A percentile compares a stretch with the other conserved stretches of the same genome.
phyloP scores from a whole-genome alignment of 225 moss, liverwort and hornwort species.

The Rhytidiadelphus loreus region DNA sequence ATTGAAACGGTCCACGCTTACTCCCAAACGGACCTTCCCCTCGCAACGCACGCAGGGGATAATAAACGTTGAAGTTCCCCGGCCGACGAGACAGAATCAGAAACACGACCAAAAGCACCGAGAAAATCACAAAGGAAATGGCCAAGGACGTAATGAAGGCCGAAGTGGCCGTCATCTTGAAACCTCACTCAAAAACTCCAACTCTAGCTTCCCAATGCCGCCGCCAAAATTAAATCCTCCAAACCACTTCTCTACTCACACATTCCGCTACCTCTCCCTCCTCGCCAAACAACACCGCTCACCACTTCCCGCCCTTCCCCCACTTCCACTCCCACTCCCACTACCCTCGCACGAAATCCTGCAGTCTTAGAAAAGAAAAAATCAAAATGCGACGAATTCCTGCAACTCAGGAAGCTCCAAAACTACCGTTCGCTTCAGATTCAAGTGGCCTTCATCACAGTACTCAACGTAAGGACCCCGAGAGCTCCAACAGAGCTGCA shows the following conservation, averaged over 20 bases:
- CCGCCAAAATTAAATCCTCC: background rate
- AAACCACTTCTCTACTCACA: background rate
- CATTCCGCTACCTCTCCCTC: background rate
- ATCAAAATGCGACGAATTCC: background rate
- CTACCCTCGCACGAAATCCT: background rate
- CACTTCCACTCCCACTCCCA: background rate
- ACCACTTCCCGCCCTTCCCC: background rate
- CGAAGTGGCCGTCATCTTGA: constrained; percentile 52
- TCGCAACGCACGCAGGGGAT: constrained; percentile 40
- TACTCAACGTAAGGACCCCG: too few relatives aligned
- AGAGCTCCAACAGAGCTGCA: background rate
- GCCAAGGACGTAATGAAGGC: constrained; percentile 49
- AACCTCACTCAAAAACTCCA: background rate
- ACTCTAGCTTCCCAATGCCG: background rate
- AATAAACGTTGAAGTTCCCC: constrained; percentile 55
- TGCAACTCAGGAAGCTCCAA: background rate
- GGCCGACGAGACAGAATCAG: constrained; percentile 38
- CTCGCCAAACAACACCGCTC: background rate
- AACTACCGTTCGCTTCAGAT: background rate
- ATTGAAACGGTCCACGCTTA: constrained; percentile 30
- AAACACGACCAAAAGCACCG: constrained; percentile 30
- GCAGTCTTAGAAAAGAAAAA: background rate
- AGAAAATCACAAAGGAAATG: constrained; percentile 31
- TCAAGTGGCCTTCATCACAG: background rate
- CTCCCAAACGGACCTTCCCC: constrained; percentile 33